These are phyloP conservation scores for Murraya koenigii DNA, from an alignment of 345 rosid species.

Conservation along the genomic window DNA sequence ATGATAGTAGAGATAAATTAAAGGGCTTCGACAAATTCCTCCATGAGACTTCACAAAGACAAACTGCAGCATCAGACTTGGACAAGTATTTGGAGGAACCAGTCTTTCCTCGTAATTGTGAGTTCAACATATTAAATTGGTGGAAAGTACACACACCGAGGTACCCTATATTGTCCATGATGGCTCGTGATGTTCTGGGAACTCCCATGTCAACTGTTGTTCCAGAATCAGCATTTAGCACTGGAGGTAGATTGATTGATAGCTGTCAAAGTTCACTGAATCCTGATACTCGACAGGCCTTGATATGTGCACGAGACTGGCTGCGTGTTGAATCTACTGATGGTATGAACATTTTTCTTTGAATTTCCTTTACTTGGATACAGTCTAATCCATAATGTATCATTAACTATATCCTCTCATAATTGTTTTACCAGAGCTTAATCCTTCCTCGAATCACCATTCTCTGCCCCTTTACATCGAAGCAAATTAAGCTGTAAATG, in stretches of 20 bases:
- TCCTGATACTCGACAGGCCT: slow-evolving; percentile 72
- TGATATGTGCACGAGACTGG: slow-evolving; percentile 89
- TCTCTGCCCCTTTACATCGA: slow-evolving; percentile 32
- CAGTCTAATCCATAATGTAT: not conserved
- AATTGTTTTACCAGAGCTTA: slow-evolving; percentile 30
- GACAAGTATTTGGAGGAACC: slow-evolving; percentile 93
- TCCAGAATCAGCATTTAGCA: slow-evolving; percentile 51
- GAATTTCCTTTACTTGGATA: not conserved
- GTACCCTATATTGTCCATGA: slow-evolving; percentile 86
- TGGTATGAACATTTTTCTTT: slow-evolving; percentile 36
- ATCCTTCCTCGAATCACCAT: slow-evolving; percentile 39
- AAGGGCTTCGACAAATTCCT: slow-evolving; percentile 92
- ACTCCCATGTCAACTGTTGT: slow-evolving; percentile 72
- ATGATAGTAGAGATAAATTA: slow-evolving; percentile 66
- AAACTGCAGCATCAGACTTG: slow-evolving; percentile 58
- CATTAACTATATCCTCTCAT: slow-evolving; percentile 2
- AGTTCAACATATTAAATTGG: slow-evolving; percentile 85
- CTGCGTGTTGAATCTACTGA: slow-evolving; percentile 47
- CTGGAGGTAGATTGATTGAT: slow-evolving; percentile 60
- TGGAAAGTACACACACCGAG: slow-evolving; percentile 98
- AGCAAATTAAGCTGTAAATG: slow-evolving; percentile 21
- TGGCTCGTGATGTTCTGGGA: slow-evolving; percentile 90
- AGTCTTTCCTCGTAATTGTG: slow-evolving; percentile 74
- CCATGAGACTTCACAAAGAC: slow-evolving; percentile 79
- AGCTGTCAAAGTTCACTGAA: slow-evolving; percentile 49